Base-by-base conservation (phyloP, 352 stramenopile species). In the Globisporangium rhizosaccharum region DNA sequence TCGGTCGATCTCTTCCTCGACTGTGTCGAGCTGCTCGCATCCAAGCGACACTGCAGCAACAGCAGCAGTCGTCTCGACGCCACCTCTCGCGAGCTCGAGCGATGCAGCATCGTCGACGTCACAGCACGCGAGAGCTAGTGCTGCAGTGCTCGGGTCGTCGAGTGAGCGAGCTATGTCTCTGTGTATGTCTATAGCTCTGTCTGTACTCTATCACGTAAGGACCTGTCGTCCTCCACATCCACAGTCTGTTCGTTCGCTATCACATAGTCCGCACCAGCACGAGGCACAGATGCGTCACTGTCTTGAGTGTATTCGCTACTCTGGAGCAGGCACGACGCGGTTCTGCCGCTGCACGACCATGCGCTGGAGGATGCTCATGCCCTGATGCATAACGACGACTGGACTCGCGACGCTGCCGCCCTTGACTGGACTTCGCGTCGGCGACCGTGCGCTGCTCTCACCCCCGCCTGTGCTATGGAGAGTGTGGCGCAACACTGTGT, bases 1-100 rank as follows among this genome's bases (percentile, higher is more conserved):
- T 90, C 80, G 45, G 79, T 76, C 30, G 81, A 93, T 62, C 69
- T 93, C n/a, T 93, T 93, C 60, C 68, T 93, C 20, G 81, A 90
- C 66, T 93, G 82, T 49, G 71, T 93, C 25, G 62, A 90, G 48
- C 67, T 90, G 63, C 68, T 90, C 26, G 87, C 81, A 4, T 67
- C 63, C 14, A 79, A 82, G 39, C 51, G 51, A n/a, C 41, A 23
- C 10, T 23, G 15, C 6, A 12, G 33, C 30, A 4, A 9, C 9
- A 36, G 30, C 8, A 39, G 6, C 33, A 12, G 33, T 39, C 6
- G 6, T 12, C 33, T 39, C 33, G 33, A 39, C 33, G 33, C 33
- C 5, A 39, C 33, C 7, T 12, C 33, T 39, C 6, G 8, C 33
- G 33, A 12, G 33, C 33, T 39, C 33, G 6, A 39, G 33, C 33